A percentile compares a stretch with the other conserved stretches of the same genome.
phyloP scores from a whole-genome alignment of 495 filamentous ascomycete genomes.

The Haplographium delicatum region DNA sequence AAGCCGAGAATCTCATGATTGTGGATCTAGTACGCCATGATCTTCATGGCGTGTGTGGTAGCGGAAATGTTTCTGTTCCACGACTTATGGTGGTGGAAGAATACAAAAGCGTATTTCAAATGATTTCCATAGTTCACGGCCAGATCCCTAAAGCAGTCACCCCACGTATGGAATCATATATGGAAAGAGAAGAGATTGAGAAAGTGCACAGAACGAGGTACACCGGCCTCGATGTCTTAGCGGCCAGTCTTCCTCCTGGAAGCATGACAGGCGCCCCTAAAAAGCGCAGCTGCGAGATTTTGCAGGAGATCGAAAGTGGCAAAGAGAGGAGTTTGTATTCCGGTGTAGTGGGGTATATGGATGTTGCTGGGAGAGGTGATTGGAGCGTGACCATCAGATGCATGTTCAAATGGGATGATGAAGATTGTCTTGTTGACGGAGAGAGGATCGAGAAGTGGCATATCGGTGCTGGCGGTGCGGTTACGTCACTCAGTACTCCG shows the following conservation, averaged over 20 bases:
- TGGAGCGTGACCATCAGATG: conserved; percentile 85
- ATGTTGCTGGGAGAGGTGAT: conserved; percentile 77
- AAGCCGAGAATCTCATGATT: conserved; percentile 97
- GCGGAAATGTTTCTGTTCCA: conserved; percentile 57
- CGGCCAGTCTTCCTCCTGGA: conserved; percentile 75
- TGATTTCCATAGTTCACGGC: conserved; percentile 82
- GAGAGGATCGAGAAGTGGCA: conserved; percentile 55
- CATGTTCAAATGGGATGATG: conserved; percentile 62
- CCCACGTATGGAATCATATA: conserved; percentile 28
- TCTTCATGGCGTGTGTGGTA: conserved; percentile 71
- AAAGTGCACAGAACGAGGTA: conserved; percentile 29
- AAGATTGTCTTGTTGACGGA: conserved; percentile 21
- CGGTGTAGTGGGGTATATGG: conserved; percentile 84
- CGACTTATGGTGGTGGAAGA: conserved; percentile 84
- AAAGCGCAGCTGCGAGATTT: conserved; percentile 78
- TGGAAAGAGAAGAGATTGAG: conserved; percentile 23
- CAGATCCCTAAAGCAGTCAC: conserved; percentile 35
- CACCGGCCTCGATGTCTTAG: conserved; percentile 70
- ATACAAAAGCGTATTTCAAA: conserved; percentile 81
- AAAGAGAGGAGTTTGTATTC: conserved; percentile 74
- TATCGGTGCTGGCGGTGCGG: conserved; percentile 82
- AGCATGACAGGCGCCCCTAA: conserved; percentile 97
- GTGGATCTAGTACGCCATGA: conserved; percentile 93
- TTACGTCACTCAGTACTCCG: conserved; percentile 72
- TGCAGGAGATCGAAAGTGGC: conserved; percentile 60